These are phyloP conservation scores for Ophiocordyceps camponoti-leonardi DNA, from an alignment of 2,329 filamentous ascomycete species.

Conservation along the genomic window DNA sequence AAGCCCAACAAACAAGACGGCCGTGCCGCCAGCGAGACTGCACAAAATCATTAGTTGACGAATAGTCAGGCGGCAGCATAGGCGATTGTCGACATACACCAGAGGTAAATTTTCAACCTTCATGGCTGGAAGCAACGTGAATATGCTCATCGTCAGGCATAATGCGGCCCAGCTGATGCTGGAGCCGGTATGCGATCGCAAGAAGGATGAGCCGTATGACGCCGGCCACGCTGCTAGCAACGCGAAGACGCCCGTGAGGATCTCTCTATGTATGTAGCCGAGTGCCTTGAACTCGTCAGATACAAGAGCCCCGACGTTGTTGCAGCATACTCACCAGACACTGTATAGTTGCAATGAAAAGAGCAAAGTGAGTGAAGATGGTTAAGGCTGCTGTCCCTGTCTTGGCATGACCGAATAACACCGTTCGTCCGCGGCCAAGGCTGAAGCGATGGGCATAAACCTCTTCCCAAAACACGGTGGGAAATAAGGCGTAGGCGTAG, in stretches of 20 bases:
- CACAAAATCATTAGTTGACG: conserved; percentile 3
- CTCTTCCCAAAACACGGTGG: conserved; percentile 92
- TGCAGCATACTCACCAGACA: conserved; percentile 42
- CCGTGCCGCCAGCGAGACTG: conserved; percentile 54
- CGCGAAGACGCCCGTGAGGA: conserved; percentile 68
- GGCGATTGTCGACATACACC: conserved; percentile 39
- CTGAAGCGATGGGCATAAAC: conserved; percentile 64
- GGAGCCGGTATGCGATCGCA: conserved; percentile 47
- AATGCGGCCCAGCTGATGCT: conserved; percentile 56
- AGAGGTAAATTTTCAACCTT: conserved; percentile 63
- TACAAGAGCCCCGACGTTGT: neutral
- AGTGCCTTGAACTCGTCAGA: conserved; percentile 41
- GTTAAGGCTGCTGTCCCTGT: conserved; percentile 38
- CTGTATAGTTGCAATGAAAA: conserved; percentile 61
- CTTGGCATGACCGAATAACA: conserved; percentile 52
- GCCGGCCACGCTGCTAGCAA: conserved; percentile 64
- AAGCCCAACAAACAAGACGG: conserved; percentile 64
- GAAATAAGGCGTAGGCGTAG: conserved; percentile 84
- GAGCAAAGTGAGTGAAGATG: conserved; percentile 43
- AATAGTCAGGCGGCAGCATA: neutral
- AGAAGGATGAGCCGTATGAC: conserved; percentile 55
- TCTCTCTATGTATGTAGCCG: conserved; percentile 80
- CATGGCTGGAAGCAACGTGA: conserved; percentile 74
- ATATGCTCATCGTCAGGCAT: conserved; percentile 72
- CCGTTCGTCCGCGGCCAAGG: conserved; percentile 45